A percentile compares a stretch with the other conserved stretches of the same genome.
Conservation (phyloP, 441 rosid genomes). For the Aquilaria agallochum region DNA sequence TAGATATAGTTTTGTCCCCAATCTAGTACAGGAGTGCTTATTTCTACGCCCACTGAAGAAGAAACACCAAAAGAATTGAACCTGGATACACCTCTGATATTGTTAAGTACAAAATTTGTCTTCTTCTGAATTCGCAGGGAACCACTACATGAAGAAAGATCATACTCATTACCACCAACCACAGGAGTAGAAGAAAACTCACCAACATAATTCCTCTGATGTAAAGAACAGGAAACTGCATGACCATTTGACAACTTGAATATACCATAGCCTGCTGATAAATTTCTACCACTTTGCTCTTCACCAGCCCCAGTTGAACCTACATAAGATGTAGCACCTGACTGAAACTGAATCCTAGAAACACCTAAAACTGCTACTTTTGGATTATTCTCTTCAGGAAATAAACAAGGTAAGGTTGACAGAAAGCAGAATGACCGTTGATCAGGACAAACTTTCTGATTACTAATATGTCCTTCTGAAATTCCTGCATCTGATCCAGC, state of each 20-base stretch:
- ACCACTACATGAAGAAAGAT: conserved; percentile 41
- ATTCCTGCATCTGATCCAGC: conserved; percentile 20
- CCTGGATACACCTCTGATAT: conserved; percentile 28
- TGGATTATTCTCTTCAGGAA: conserved; percentile 20
- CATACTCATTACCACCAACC: conserved; percentile 27
- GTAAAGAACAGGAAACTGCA: conserved; percentile 55
- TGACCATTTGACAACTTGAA: conserved; percentile 46
- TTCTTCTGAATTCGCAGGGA: conserved; percentile 25
- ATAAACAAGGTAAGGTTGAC: conserved; percentile 55
- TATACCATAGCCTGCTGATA: conserved; percentile 41
- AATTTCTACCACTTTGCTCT: conserved; percentile 32
- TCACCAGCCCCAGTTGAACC: conserved; percentile 27
- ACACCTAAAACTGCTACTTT: conserved; percentile 29
- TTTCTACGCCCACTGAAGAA: conserved; percentile 35
- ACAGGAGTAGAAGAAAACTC: conserved; percentile 28
- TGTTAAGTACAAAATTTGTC: conserved; percentile 22
- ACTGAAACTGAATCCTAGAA: conserved; percentile 30
- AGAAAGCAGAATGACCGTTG: conserved; percentile 66
- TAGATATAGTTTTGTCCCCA: conserved; percentile 56
- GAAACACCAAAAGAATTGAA: conserved; percentile 30
- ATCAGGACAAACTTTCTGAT: conserved; percentile 40
- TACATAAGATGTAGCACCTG: conserved; percentile 18
- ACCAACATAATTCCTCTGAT: conserved; percentile 28
- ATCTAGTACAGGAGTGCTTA: conserved; percentile 51
- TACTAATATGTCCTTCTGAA: conserved; percentile 22